Percentiles rank a stretch among this genome's conserved stretches.
Conservation (phyloP, 2,329 filamentous ascomycete species). For the Colletotrichum cereale region DNA sequence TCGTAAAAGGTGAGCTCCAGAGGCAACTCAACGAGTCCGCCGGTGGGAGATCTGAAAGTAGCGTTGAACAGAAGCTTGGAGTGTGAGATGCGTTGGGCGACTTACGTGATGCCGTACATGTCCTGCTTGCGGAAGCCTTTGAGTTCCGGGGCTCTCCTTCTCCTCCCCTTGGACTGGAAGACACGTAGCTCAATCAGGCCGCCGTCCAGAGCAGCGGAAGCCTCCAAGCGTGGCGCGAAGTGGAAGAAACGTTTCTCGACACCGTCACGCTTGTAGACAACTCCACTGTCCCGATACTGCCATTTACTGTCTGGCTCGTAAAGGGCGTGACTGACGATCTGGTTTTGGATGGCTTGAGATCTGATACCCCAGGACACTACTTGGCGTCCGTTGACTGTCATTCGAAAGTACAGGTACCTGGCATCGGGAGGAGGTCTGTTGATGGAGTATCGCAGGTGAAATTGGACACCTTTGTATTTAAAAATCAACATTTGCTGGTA, state of each 20-base stretch:
- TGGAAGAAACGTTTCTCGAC: conserved; percentile 65
- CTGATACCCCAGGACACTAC: conserved; percentile 67
- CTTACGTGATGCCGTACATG: conserved; percentile 67
- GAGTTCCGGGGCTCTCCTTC: conserved; percentile 56
- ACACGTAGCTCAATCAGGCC: conserved; percentile 67
- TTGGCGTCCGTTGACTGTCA: conserved; percentile 66
- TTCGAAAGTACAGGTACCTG: conserved; percentile 65
- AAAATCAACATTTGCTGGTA: conserved; percentile 23
- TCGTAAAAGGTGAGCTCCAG: conserved; percentile 65
- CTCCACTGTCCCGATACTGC: conserved; percentile 53
- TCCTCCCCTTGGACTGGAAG: conserved; percentile 64
- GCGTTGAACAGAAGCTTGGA: conserved; percentile 33
- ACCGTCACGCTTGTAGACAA: conserved; percentile 51
- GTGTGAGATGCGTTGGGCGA: conserved; percentile 16
- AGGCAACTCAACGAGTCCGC: conserved; percentile 65
- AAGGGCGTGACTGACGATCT: conserved; percentile 60
- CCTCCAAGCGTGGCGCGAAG: conserved; percentile 56
- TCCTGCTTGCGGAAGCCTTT: conserved; percentile 61
- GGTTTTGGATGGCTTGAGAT: conserved; percentile 48
- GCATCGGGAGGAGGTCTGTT: conserved; percentile 49
- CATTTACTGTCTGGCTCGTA: conserved; percentile 61
- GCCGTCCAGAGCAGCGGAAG: conserved; percentile 63
- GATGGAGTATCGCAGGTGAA: conserved; percentile 64
- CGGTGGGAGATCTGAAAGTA: conserved; percentile 60
- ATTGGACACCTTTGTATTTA: conserved; percentile 59